Conservation (phyloP, 768 basidiomycete species). For the Suillus luteus region DNA sequence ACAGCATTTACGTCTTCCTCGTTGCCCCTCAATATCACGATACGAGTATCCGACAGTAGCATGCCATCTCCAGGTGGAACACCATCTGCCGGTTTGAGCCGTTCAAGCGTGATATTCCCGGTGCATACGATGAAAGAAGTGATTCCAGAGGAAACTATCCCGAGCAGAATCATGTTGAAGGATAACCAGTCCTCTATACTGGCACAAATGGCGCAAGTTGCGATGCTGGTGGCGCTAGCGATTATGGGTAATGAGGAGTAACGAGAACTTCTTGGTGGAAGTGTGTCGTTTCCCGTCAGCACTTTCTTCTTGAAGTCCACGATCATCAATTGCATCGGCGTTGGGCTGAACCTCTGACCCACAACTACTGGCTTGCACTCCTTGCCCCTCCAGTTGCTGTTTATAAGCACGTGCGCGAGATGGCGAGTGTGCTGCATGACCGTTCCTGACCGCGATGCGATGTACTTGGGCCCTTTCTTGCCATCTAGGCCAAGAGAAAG, state of each 20-base stretch:
- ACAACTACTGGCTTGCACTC: slow-evolving; percentile 13
- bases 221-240: slow-evolving; percentile 27
- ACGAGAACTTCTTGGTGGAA: slow-evolving; percentile 11
- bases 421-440: slow-evolving; percentile 45
- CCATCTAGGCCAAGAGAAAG: slow-evolving; percentile 20
- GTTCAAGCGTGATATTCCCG: slow-evolving; percentile 24
- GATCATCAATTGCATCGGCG: slow-evolving; percentile 16
- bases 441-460: slow-evolving; percentile 68
- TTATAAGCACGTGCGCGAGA: slow-evolving; percentile 53
- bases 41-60: slow-evolving; percentile 20
- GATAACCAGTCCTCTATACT: slow-evolving; percentile 28
- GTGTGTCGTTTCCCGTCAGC: not conserved
- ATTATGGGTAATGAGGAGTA: slow-evolving; percentile 18
- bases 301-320: slow-evolving; percentile 3
- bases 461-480: slow-evolving; percentile 59
- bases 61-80: slow-evolving; percentile 34
- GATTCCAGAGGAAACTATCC: slow-evolving; percentile 33
- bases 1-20: slow-evolving; percentile 33
- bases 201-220: slow-evolving; percentile 22
- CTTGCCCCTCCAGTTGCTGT: slow-evolving; percentile 14
- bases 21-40: slow-evolving; percentile 29
- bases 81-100: slow-evolving; percentile 26
- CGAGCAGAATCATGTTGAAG: slow-evolving; percentile 30
- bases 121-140: slow-evolving; percentile 29
- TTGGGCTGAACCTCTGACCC: slow-evolving; percentile 13